Base-by-base conservation (phyloP, 495 filamentous ascomycete genomes). In the Podospora bellae-mahoneyi region DNA sequence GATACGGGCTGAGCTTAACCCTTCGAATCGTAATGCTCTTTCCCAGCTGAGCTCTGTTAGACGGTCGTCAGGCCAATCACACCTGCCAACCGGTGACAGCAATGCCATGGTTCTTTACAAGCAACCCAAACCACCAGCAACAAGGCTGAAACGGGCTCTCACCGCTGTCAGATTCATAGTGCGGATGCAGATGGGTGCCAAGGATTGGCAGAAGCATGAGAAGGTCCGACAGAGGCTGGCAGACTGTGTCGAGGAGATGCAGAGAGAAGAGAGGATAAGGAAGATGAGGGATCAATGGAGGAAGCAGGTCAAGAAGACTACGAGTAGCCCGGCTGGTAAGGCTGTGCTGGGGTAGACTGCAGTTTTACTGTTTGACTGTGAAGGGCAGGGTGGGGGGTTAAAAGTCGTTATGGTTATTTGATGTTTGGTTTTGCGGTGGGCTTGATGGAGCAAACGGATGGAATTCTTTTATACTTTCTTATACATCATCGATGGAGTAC, bases 1-100 rank as follows among this genome's bases (percentile, higher is more conserved):
- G 66, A 96, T 97, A 69, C 81, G 80, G 73, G 77, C 78, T 54
- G 72, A 81, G 16, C 76, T 84, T 23, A 80, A 80, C 60, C 73
- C 80, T 61, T 74, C 76, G 48, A 66, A 72, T 15, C 73, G 71
- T 4, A 69, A 73, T 20, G 66, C 72, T 23, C 69, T 78, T 18
- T 44, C 64, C 5, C 67, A 73, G 48, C 69, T 71, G 0, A 68
- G 65, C 32, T 64, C 67, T 27, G 69, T 71, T 23, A 48, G 59
- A 44, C 64, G 58, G 32, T 58, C 15, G 39, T 48, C 39, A 48
- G 59, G 23, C 15, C 26, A 61, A 27, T 28, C 57, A 48, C 64
- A 65, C 2, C 61, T 65, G 39, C n/a, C 30, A 62, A 58, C 60
- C 53, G 28, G 9, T 13, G 26, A 53, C 9, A 28, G 18, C 56